Evolutionary conservation across 257 asterid genomes (phyloP), one percentile per base, ranked within the genome.

Genomic region (Solanum corneliomulleri): DNA sequence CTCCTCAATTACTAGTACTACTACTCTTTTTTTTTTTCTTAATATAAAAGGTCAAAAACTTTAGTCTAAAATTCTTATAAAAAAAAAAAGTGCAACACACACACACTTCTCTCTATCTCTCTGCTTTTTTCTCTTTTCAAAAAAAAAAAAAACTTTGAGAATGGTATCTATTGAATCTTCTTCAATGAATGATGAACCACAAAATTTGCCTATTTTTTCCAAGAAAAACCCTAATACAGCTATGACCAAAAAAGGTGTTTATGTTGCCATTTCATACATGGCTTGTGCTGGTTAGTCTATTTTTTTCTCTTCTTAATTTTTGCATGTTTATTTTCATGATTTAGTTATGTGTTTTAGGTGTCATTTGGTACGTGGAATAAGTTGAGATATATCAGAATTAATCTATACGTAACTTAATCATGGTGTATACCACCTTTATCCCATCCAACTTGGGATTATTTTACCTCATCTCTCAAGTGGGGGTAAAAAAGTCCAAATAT

Each of bases 261-360:
- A 42, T 88, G 90, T 72, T 58, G 90, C 88, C 88, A 85, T 88
- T 23, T 85, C 86, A 44, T 88, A 85, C 88, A 85, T 85, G 88
- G 86, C 88, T 85, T 88, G 88, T 33, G 90, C 90, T 74, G 90
- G 90, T 88, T 39, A 41, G 85, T 87, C 42, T 41, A 23, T 44
- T 12, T 78, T 39, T 25, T 76, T 72, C 45, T 45, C 64, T 21
- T 13, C 20, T 58, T 25, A 14, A 7, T 70, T 27, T 64, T 80
- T 80, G 44, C 42, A 27, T 80, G 42, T 72, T 71, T 44, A 44
- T 44, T 42, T 77, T 76, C 60, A 2, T n/a, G 60, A 31, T 31
- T 69, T 69, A 14, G 41, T 31, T 69, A 29, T 69, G 37, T 0
- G 1, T 11, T 27, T 13, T 27, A 68, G 1, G 72, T n/a, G 35